Evolutionary conservation across 108 stramenopile genomes (phyloP).

Genomic region (Fistulifera solaris): DNA sequence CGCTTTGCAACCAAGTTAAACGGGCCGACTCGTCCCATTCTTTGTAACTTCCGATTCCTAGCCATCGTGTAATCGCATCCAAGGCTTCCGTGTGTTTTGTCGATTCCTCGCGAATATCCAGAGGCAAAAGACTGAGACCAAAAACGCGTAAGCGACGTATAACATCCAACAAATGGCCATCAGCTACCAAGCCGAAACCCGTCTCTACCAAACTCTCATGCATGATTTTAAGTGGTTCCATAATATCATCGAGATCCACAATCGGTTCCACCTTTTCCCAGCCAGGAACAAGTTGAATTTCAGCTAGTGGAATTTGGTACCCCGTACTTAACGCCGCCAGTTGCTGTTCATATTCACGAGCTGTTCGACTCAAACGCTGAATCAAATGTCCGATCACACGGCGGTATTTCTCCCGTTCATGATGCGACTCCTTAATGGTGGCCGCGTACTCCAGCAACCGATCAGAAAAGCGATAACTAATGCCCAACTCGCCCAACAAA

Average conservation of each 20-base stretch:
- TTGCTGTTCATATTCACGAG: constrained; percentile 54
- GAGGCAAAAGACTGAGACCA: constrained; percentile 85
- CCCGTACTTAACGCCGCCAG: constrained; percentile 14
- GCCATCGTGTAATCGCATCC: constrained; percentile 87
- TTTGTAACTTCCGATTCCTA: constrained; percentile 87
- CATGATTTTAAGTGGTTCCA: constrained; percentile 75
- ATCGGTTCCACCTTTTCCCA: constrained; percentile 57
- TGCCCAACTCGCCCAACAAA: constrained; percentile 53
- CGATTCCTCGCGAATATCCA: constrained; percentile 95
- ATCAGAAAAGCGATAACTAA: constrained; percentile 58
- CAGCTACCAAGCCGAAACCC: constrained; percentile 81
- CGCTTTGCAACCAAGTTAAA: constrained; percentile 73
- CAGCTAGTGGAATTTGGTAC: constrained; percentile 8
- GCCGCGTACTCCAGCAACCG: constrained; percentile 48
- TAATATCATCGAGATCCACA: constrained; percentile 55
- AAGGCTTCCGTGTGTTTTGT: constrained; percentile 83
- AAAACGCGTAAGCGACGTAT: constrained; percentile 86
- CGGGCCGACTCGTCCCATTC: constrained; percentile 88
- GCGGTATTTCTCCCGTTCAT: constrained; percentile 69
- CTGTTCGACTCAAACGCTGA: constrained; percentile 57
- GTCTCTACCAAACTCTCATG: constrained; percentile 72
- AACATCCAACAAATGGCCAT: constrained; percentile 85
- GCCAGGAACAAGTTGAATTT: constrained; percentile 24
- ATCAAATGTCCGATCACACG: constrained; percentile 73
- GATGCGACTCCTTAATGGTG: constrained; percentile 28